A percentile compares a stretch with the other conserved stretches of the same genome.
Conservation (phyloP, 1,139 yeast species). For the Geotrichum cucujoidarum region DNA sequence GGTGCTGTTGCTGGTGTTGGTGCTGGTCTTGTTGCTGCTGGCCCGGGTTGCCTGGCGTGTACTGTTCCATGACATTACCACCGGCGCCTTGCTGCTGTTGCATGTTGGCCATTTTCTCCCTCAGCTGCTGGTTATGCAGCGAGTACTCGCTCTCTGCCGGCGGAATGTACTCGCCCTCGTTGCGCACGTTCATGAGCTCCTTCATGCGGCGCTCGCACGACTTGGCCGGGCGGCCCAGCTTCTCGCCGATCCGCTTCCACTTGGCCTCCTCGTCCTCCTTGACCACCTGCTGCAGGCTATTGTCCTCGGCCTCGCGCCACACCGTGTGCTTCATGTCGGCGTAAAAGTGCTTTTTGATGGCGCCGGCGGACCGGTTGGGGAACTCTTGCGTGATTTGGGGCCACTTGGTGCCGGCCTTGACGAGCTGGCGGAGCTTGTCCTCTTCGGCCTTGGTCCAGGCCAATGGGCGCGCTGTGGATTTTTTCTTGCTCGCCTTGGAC, state of each 20-base stretch:
- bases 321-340: slow-evolving; percentile 34
- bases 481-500: slow-evolving; percentile 3
- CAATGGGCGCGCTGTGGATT: slow-evolving; percentile 23
- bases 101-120: slow-evolving; percentile 10
- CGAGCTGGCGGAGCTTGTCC: slow-evolving; percentile 28
- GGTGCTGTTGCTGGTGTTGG: slow-evolving; percentile 5
- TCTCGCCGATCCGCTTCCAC: slow-evolving; percentile 33
- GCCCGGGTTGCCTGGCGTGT: neutral
- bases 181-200: slow-evolving; percentile 16
- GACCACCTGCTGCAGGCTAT: slow-evolving; percentile 25
- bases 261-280: slow-evolving; percentile 30
- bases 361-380: slow-evolving; percentile 34
- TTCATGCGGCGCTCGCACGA: slow-evolving; percentile 32
- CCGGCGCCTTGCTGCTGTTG: neutral
- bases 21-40: slow-evolving; percentile 3
- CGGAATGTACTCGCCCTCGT: slow-evolving; percentile 18
- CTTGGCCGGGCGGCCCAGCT: slow-evolving; percentile 31
- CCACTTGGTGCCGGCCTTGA: slow-evolving; percentile 34
- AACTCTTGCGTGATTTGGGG: slow-evolving; percentile 31
- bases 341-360: slow-evolving; percentile 34
- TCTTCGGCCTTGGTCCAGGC: slow-evolving; percentile 31
- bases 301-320: slow-evolving; percentile 32
- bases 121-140: slow-evolving; percentile 12
- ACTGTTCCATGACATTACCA: neutral
- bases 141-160: slow-evolving; percentile 18